Base-by-base conservation (phyloP, 2,329 filamentous ascomycete species). In the Bipolaris cookei region DNA sequence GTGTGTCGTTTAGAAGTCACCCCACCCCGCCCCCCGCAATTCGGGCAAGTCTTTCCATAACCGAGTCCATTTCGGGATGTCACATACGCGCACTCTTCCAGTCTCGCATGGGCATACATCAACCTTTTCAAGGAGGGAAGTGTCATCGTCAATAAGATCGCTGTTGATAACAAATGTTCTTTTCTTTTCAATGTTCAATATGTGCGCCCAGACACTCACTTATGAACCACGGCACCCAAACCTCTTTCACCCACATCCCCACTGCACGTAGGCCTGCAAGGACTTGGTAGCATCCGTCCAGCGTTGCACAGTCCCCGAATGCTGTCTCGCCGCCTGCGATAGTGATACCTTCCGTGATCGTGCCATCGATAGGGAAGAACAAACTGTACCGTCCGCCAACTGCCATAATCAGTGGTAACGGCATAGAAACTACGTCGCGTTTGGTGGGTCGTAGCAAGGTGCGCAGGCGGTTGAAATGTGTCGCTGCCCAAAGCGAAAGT, bases 381-480 rank as follows among this genome's bases (percentile, higher is more conserved):
- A 57, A 37, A 46, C 38, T 46, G 35, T 57, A 57, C 32, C 54
- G 48, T 47, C 54, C 48, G 21, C 54, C 48, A 23, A 52, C 47
- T 34, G 54, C 16, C n/a, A 37, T 48, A 28, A 57, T 47, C n/a
- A 57, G 48, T 18, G 54, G 54, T 28, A 57, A 42, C 34, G 54
- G 48, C 42, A 57, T 57, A 13, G 16, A 18, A 25, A 57, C 20
- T 13, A 51, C 25, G 37, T 52, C 32, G 35, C 44, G 49, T 50
- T 54, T 42, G 21, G 23, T 28, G n/a, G 55, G 49, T 13, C 42
- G 43, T 53, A 53, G 23, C 6, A 57, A 35, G 30, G 54, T 57
- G 16, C 51, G 51, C n/a, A 61, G 51, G 16, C 54, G 51, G 35
- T 54, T 51, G 45, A 61, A 58, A 34, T 61, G 49, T 10, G 54